These are phyloP conservation scores for Odontarrhena argentea DNA, from an alignment of 345 rosid species.

Conservation along the genomic window DNA sequence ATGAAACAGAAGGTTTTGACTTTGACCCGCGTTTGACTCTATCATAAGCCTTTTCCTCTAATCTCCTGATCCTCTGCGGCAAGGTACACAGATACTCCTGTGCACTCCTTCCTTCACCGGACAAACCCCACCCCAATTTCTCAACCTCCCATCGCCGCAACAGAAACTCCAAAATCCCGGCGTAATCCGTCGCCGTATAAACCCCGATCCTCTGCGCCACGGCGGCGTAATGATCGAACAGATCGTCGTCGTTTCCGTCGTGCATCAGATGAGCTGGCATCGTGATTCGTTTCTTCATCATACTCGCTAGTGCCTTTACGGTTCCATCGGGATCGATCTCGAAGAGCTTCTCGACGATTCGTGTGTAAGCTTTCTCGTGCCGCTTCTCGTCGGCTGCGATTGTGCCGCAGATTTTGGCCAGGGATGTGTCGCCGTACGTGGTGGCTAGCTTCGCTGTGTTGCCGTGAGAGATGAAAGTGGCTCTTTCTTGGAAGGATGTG, in stretches of 20 bases:
- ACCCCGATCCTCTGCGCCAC: slow-evolving; percentile 55
- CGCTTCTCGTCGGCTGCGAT: slow-evolving; percentile 59
- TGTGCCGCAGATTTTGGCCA: slow-evolving; percentile 53
- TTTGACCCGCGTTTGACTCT: slow-evolving; percentile 22
- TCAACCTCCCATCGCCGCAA: slow-evolving; percentile 53
- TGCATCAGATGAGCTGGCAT: slow-evolving; percentile 62
- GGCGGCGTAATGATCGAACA: slow-evolving; percentile 49
- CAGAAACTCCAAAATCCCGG: slow-evolving; percentile 51
- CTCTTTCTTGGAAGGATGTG: slow-evolving; percentile 61
- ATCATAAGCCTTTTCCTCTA: slow-evolving; percentile 36
- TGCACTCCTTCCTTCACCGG: slow-evolving; percentile 49
- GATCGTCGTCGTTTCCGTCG: slow-evolving; percentile 48
- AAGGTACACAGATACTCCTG: slow-evolving; percentile 47
- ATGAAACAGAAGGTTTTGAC: slow-evolving; percentile 10
- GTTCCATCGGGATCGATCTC: slow-evolving; percentile 55
- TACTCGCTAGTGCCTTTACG: slow-evolving; percentile 47
- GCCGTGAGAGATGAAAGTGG: slow-evolving; percentile 59
- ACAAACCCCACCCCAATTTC: slow-evolving; percentile 41
- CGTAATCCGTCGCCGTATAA: slow-evolving; percentile 56
- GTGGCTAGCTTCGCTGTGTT: slow-evolving; percentile 48
- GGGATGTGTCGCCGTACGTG: slow-evolving; percentile 43
- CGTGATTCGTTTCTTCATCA: slow-evolving; percentile 55
- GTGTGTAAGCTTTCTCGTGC: slow-evolving; percentile 53
- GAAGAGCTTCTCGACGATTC: slow-evolving; percentile 50
- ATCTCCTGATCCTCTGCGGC: slow-evolving; percentile 40